phyloP scores from a whole-genome alignment of 176 grass and related monocot species.

The Avena atlantica region DNA sequence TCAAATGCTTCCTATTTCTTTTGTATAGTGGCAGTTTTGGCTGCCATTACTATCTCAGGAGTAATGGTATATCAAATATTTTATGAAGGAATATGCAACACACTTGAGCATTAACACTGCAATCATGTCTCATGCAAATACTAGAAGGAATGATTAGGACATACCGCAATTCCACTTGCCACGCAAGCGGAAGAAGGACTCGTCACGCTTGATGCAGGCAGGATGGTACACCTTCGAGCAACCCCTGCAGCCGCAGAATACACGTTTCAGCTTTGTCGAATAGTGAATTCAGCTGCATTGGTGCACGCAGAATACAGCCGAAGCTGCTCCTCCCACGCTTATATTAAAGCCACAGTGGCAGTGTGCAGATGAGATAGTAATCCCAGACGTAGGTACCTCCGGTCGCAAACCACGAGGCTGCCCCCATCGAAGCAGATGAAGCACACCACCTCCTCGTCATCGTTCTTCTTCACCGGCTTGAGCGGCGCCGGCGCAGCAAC shows the following conservation, averaged over 20 bases:
- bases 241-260: constrained; percentile 57
- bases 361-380: neutral
- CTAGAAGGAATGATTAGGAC: neutral
- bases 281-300: neutral
- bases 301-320: neutral
- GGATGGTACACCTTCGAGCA: constrained; percentile 97
- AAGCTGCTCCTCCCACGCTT: neutral
- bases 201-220: constrained; percentile 87
- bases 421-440: constrained; percentile 99
- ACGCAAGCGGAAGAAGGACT: constrained; percentile 75
- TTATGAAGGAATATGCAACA: constrained; percentile 6
- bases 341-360: neutral
- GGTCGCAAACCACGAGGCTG: constrained; percentile 89
- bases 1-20: constrained; percentile 18
- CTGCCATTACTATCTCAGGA: neutral
- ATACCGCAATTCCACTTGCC: constrained; percentile 94
- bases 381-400: constrained; percentile 51
- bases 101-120: constrained; percentile 15
- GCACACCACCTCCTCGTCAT: constrained; percentile 88
- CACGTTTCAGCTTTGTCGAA: constrained; percentile 19
- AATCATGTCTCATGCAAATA: neutral
- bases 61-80: neutral
- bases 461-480: constrained; percentile 51
- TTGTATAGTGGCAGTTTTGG: neutral
- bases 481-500: neutral